phyloP scores from a whole-genome alignment of 1,284 basidiomycete genomes.

The Tilletia indica region DNA sequence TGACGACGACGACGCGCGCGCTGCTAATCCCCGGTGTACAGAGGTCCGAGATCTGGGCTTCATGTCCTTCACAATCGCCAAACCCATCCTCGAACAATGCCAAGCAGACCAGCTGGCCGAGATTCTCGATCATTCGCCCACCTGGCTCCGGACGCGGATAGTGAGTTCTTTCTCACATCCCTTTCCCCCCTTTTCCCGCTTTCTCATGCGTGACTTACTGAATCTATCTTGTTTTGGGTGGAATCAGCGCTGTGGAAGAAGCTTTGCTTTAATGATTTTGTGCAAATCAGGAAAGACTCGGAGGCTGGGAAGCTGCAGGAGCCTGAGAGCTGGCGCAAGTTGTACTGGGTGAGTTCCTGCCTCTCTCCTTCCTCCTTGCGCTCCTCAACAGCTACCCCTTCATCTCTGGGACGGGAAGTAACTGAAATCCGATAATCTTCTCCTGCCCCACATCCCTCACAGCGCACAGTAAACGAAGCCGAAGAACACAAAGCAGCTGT shows the following conservation, averaged over 20 bases:
- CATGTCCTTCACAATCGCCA: conserved; percentile 46
- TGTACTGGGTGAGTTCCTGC: conserved; percentile 30
- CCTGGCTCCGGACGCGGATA: conserved; percentile 32
- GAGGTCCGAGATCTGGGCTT: conserved; percentile 47
- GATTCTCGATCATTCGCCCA: conserved; percentile 45
- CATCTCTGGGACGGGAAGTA: too few relatives aligned
- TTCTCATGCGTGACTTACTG: too few relatives aligned
- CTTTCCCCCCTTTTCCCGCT: not conserved
- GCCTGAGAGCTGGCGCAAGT: conserved; percentile 35
- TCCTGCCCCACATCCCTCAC: too few relatives aligned
- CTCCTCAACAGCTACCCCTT: too few relatives aligned
- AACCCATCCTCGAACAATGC: conserved; percentile 44
- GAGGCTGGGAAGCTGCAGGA: conserved; percentile 22
- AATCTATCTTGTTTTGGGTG: too few relatives aligned
- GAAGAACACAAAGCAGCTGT: conserved; percentile 39
- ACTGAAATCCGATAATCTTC: too few relatives aligned
- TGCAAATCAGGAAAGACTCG: conserved; percentile 39
- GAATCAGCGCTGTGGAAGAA: conserved; percentile 37
- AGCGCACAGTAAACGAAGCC: conserved; percentile 26
- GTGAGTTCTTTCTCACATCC: not conserved
- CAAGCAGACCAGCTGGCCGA: conserved; percentile 43
- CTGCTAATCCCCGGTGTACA: not conserved
- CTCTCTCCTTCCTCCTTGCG: too few relatives aligned
- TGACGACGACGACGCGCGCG: too few relatives aligned
- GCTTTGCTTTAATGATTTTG: conserved; percentile 45